Conservation (phyloP, 768 basidiomycete species). For the Boletus edulis region DNA sequence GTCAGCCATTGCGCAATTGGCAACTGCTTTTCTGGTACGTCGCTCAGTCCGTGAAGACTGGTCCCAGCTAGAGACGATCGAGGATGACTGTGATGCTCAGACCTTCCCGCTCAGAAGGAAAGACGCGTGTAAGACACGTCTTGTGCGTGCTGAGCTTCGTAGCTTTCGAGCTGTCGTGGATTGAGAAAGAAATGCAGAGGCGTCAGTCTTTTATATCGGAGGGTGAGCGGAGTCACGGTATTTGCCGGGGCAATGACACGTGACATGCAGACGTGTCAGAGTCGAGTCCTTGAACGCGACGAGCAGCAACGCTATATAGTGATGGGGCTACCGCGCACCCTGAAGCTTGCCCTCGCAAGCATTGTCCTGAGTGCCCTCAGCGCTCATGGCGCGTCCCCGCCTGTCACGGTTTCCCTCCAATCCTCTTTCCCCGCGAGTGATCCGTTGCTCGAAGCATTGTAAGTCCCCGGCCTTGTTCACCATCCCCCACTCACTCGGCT, state of each 20-base stretch:
- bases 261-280: constrained; percentile 16
- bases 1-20: constrained; percentile 10
- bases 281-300: constrained; percentile 3
- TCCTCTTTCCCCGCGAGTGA: constrained; percentile 28
- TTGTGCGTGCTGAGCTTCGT: constrained; percentile 29
- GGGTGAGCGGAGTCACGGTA: constrained; percentile 19
- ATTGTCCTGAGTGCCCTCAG: constrained; percentile 13
- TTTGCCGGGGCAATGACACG: constrained; percentile 15
- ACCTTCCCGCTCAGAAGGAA: constrained; percentile 34
- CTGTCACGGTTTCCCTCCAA: constrained; percentile 28
- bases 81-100: constrained; percentile 30
- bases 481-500: not conserved
- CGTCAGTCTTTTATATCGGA: constrained; percentile 5
- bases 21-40: constrained; percentile 31
- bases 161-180: constrained; percentile 30
- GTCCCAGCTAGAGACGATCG: constrained; percentile 30
- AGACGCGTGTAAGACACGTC: constrained; percentile 15
- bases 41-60: constrained; percentile 25
- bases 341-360: constrained; percentile 16
- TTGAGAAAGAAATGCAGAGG: not conserved
- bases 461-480: constrained; percentile 6
- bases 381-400: constrained; percentile 26
- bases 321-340: constrained; percentile 12
- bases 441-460: constrained; percentile 32
- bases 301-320: not conserved